A percentile compares a stretch with the other conserved stretches of the same genome.
Conservation (phyloP, 148 eudicot species). For the Vaccinium darrowii region DNA sequence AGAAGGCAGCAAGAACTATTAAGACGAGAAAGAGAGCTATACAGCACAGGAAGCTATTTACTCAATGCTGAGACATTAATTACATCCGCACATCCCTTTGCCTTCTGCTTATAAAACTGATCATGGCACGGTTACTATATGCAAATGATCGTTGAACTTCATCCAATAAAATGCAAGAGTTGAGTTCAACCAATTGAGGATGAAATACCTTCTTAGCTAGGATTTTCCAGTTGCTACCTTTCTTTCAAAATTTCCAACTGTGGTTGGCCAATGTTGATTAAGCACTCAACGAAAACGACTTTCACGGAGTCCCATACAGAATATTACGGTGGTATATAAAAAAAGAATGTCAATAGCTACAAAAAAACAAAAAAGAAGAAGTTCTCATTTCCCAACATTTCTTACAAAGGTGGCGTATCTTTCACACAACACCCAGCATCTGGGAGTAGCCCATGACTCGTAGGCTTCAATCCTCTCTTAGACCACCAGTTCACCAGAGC, state of each 20-base stretch:
- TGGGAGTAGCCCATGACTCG: slow-evolving; percentile 47
- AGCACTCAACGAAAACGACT: not conserved
- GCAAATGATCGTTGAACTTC: not conserved
- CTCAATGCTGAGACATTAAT: not conserved
- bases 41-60: not conserved
- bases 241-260: not conserved
- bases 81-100: not conserved
- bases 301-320: not conserved
- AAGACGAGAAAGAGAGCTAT: not conserved
- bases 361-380: too few species aligned
- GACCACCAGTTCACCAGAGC: slow-evolving; percentile 55
- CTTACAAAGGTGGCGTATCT: slow-evolving; percentile 33
- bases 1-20: not conserved
- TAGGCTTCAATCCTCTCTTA: slow-evolving; percentile 48
- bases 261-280: not conserved
- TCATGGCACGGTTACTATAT: not conserved
- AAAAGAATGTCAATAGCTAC: not conserved
- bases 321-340: not conserved
- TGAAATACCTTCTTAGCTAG: not conserved
- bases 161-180: not conserved
- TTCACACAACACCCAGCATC: slow-evolving; percentile 33
- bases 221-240: not conserved
- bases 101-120: not conserved
- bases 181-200: not conserved
- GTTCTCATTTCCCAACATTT: slow-evolving; percentile 10